These are phyloP conservation scores for Amphibolis antarctica DNA, from an alignment of 106 monocot genomes.

Conservation along the genomic window DNA sequence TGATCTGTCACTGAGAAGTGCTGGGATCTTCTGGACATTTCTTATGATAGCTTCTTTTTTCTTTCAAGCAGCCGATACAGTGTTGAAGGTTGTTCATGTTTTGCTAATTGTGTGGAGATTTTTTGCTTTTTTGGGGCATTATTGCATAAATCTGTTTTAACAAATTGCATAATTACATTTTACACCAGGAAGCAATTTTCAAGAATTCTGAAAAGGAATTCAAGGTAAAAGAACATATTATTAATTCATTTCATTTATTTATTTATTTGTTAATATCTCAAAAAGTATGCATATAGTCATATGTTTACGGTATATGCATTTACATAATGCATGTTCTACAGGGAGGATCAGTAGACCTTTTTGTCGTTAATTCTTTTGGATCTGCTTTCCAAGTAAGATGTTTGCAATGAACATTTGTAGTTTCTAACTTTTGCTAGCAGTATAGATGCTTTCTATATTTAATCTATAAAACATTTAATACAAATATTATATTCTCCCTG, in stretches of 20 bases:
- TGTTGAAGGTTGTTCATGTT: constrained; percentile 54
- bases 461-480: neutral
- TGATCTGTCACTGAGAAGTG: constrained; percentile 41
- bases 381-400: constrained; percentile 88
- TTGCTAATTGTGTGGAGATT: neutral
- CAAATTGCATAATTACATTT: neutral
- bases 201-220: constrained; percentile 58
- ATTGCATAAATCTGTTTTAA: neutral
- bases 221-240: constrained; percentile 44
- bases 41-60: constrained; percentile 91
- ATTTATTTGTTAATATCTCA: neutral
- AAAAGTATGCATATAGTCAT: neutral
- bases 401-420: neutral
- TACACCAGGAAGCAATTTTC: constrained; percentile 79
- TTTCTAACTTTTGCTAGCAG: neutral
- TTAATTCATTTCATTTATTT: neutral
- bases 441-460: neutral
- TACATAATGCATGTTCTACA: constrained; percentile 12
- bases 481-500: constrained; percentile 5
- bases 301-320: neutral
- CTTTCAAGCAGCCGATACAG: constrained; percentile 95
- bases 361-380: constrained; percentile 90
- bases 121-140: neutral
- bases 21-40: constrained; percentile 77
- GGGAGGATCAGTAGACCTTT: constrained; percentile 88